phyloP scores from a whole-genome alignment of 169 alveolate species.

The Cryptosporidium tyzzeri region DNA sequence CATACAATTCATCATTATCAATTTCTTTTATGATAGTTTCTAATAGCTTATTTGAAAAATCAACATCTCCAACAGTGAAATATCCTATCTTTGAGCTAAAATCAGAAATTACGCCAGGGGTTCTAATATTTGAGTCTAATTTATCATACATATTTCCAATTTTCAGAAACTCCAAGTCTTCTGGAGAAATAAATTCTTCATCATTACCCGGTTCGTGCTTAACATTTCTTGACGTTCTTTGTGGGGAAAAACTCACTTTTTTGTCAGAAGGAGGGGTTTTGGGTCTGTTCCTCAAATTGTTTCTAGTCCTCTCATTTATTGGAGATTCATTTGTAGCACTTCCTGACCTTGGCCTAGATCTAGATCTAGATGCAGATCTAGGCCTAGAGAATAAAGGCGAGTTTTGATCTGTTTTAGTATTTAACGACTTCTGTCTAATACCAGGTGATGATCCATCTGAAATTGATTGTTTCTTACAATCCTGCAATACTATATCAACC shows the following conservation, averaged over 20 bases:
- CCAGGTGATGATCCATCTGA: conserved; percentile 4
- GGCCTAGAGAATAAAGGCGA: not conserved
- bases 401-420: not conserved
- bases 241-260: conserved; percentile 18
- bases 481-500: conserved; percentile 53
- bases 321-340: not conserved
- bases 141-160: not conserved
- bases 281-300: not conserved
- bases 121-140: not conserved
- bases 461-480: conserved; percentile 21
- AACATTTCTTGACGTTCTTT: not conserved
- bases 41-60: not conserved
- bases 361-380: conserved; percentile 13
- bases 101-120: conserved; percentile 1
- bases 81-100: conserved; percentile 25
- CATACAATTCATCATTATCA: not conserved
- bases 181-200: not conserved
- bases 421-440: not conserved
- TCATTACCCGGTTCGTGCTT: not conserved
- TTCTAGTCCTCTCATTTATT: not conserved
- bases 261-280: conserved; percentile 17
- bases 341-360: not conserved
- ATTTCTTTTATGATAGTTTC: conserved; percentile 16
- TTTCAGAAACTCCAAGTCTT: not conserved
- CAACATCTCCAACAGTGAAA: conserved; percentile 21